Evolutionary conservation across 2,329 filamentous ascomycete species (phyloP), one percentile per base, ranked within the genome.

Genomic region (Fusarium sp.): DNA sequence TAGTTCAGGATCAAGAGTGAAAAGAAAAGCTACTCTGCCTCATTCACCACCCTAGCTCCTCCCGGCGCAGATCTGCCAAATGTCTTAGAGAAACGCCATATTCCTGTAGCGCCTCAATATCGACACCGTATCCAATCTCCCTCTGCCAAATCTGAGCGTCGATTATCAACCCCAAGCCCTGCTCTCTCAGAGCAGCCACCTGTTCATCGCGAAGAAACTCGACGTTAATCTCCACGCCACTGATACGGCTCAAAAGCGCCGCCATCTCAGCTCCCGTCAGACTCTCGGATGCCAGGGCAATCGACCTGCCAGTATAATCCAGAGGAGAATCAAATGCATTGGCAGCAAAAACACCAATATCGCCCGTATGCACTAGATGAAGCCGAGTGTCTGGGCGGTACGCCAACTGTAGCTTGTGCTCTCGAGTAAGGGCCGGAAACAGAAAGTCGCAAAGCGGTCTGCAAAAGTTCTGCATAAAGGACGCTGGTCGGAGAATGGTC

Each of bases 61-160:
- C 23, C 1, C 23, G 23, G 4, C 4, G 23, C 4, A 23, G 23
- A 23, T 23, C 23, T 23, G 4, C 4, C 4, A 23, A 23, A 4
- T 23, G 23, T 23, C 23, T 23, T 23, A 23, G 4, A 5, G 23
- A 23, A 23, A 23, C 23, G 23, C 23, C 23, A 23, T 23, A 23
- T 23, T 3, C 23, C 4, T 23, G 23, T 23, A 23, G 23, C 3
- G 23, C 23, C 23, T 23, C 23, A 23, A 23, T 23, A 23, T 55
- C 9, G 16, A 55, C 52, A 23, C 44, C n/a, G 9, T 55, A 55
- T 15, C 52, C 39, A 4, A 55, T 39, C n/a, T 54, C 52, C 13
- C 44, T 54, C 6, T 27, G 16, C 52, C 52, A 54, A 16, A 44
- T 2, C 15, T 54, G 27, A 5, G 52, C 34, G 44, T 44, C 2